These are phyloP conservation scores for Aspergillus latus DNA, from an alignment of 2,329 filamentous ascomycete species.

Conservation along the genomic window DNA sequence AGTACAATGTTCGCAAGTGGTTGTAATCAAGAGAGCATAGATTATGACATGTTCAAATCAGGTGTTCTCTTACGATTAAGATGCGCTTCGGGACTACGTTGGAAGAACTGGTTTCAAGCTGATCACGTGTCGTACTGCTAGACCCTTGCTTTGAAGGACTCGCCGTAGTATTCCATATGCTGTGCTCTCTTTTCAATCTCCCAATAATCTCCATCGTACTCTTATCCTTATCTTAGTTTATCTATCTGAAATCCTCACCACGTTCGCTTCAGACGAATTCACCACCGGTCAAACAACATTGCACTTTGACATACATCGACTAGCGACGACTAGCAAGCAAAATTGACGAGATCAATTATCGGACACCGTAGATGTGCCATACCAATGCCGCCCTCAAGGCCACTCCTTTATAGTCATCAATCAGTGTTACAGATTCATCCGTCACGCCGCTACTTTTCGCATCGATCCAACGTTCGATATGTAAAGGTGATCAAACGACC, in stretches of 20 bases:
- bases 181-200: neutral
- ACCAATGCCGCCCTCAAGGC: conserved; percentile 37
- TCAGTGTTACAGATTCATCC: conserved; percentile 24
- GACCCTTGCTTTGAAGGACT: neutral
- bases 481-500: conserved; percentile 35
- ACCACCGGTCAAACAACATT: too few relatives aligned
- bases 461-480: conserved; percentile 28
- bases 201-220: neutral
- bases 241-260: too few relatives aligned
- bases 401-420: conserved; percentile 28
- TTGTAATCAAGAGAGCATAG: too few relatives aligned
- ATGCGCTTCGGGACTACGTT: too few relatives aligned
- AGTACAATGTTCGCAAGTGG: too few relatives aligned
- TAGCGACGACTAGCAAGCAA: neutral
- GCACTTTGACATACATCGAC: too few relatives aligned
- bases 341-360: neutral
- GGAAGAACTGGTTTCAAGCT: too few relatives aligned
- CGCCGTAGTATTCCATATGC: neutral
- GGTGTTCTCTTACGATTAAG: too few relatives aligned
- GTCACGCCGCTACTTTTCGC: conserved; percentile 20
- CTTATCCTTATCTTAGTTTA: neutral
- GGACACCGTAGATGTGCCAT: conserved; percentile 16
- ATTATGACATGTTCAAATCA: too few relatives aligned
- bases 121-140: neutral
- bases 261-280: too few relatives aligned